phyloP scores from a whole-genome alignment of 2,329 filamentous ascomycete species.

The Moelleriella libera region DNA sequence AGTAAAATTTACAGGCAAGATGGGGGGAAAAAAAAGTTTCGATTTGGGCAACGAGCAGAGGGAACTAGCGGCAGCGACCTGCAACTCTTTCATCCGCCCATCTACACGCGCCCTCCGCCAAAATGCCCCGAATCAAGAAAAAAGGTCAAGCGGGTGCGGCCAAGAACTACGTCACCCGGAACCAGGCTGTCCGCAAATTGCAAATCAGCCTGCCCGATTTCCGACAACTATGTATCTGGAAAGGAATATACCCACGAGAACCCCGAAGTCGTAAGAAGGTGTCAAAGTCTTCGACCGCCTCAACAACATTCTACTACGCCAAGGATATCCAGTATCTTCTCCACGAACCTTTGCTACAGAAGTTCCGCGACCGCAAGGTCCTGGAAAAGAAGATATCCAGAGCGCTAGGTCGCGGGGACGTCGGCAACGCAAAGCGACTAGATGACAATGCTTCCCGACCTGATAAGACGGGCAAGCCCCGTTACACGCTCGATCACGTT shows the following conservation, averaged over 20 bases:
- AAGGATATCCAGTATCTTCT: constrained; percentile 98
- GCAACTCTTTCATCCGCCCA: too few relatives aligned
- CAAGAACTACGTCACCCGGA: constrained; percentile 97
- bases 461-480: constrained; percentile 81
- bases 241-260: constrained; percentile 96
- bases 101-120: constrained; percentile 3
- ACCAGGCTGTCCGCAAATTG: constrained; percentile 92
- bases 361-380: constrained; percentile 94
- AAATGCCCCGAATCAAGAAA: constrained; percentile 73
- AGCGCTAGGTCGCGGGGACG: constrained; percentile 82
- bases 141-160: constrained; percentile 85
- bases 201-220: constrained; percentile 97
- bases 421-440: constrained; percentile 72
- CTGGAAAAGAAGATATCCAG: constrained; percentile 95
- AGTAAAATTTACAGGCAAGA: constrained; percentile 17
- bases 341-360: constrained; percentile 84
- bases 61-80: too few relatives aligned
- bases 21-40: constrained; percentile 13
- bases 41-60: neutral
- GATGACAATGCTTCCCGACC: constrained; percentile 77
- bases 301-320: constrained; percentile 81
- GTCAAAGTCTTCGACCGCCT: constrained; percentile 75
- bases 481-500: constrained; percentile 88
- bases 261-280: constrained; percentile 96
- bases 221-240: constrained; percentile 97